Percentiles rank a stretch among this genome's conserved stretches.
Evolutionary conservation across 441 rosid genomes (phyloP).

Genomic region (Omphalea diandra): DNA sequence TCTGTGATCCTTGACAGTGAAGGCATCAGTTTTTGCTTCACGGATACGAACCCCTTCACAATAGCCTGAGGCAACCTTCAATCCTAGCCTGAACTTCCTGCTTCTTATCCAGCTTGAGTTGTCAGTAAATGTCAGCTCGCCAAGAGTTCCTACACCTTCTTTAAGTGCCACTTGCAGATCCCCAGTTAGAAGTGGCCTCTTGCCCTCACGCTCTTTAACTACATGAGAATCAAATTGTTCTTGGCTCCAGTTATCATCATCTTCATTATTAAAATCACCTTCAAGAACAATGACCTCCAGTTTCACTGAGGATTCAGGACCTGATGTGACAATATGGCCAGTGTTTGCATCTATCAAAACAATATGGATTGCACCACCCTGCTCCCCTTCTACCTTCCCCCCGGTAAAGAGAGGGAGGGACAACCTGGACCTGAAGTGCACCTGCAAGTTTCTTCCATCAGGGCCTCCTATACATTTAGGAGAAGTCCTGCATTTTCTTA

Average conservation of each 20-base stretch:
- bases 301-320: conserved; percentile 69
- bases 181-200: conserved; percentile 78
- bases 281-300: conserved; percentile 75
- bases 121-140: too few species aligned
- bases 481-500: conserved; percentile 52
- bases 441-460: conserved; percentile 72
- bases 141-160: conserved; percentile 87
- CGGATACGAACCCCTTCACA: conserved; percentile 66
- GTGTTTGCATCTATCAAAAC: conserved; percentile 56
- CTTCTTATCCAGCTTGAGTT: too few species aligned
- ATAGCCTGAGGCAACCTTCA: conserved; percentile 68
- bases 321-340: conserved; percentile 60
- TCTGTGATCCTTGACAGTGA: conserved; percentile 86
- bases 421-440: conserved; percentile 65
- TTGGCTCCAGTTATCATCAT: conserved; percentile 68
- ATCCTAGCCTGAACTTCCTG: conserved; percentile 79
- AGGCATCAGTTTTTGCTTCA: conserved; percentile 89
- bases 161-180: conserved; percentile 73
- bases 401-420: conserved; percentile 88
- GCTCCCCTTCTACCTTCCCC: conserved; percentile 91
- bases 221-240: conserved; percentile 77
- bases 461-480: conserved; percentile 72
- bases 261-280: too few species aligned
- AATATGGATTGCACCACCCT: conserved; percentile 67
- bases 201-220: conserved; percentile 88